Conservation (phyloP, 371 early-diverging fungal genomes). For the Mucor lusitanicus region DNA sequence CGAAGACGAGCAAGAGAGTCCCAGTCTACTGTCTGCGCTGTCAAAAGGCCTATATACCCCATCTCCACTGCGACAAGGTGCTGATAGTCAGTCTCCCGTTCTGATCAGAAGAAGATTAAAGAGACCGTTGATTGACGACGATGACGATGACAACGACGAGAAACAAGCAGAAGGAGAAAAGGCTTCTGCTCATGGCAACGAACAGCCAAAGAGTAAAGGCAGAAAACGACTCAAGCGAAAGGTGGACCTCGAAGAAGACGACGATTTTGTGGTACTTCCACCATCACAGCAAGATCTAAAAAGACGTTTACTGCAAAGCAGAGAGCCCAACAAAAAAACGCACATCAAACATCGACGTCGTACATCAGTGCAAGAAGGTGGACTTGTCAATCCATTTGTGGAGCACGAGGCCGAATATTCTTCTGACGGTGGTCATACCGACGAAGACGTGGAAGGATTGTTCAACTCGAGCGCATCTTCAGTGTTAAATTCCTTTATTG, state of each 20-base stretch:
- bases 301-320: not conserved
- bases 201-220: not conserved
- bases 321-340: not conserved
- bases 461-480: slow-evolving; percentile 2
- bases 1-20: slow-evolving; percentile 3
- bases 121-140: not conserved
- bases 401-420: slow-evolving; percentile 26
- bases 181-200: not conserved
- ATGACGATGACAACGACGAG: not conserved
- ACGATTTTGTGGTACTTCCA: not conserved
- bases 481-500: slow-evolving; percentile 23
- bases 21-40: not conserved
- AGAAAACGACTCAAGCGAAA: not conserved
- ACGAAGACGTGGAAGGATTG: slow-evolving; percentile 15
- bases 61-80: not conserved
- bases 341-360: not conserved
- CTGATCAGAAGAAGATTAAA: not conserved
- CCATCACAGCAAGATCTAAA: not conserved
- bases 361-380: not conserved
- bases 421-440: slow-evolving; percentile 19
- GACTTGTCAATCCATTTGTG: slow-evolving; percentile 19
- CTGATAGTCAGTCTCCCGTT: not conserved
- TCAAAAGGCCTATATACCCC: slow-evolving; percentile 6
- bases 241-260: not conserved
- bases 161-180: not conserved